Evolutionary conservation across 306 rosid species (phyloP), one percentile per base, ranked within the genome.

Genomic region (Begonia peltatifolia): DNA sequence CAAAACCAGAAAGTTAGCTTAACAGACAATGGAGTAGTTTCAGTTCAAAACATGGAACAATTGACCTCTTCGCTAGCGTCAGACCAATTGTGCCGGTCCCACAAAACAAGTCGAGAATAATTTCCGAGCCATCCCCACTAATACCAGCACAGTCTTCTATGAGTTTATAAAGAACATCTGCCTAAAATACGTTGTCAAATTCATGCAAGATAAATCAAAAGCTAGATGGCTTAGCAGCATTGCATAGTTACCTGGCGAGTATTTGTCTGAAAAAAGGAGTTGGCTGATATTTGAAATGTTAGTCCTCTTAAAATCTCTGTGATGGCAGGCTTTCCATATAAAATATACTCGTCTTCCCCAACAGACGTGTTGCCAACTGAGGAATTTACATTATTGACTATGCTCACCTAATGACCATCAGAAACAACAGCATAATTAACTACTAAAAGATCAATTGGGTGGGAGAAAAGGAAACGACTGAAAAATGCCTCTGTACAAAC

Each of bases 11-110:
- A 49, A 10, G 64, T 35, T 53, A 46, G 36, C 38, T 30, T 3
- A 30, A 30, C 38, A 30, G 38, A 30, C 3, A 6, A 30, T 30
- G 1, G 8, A 3, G 6, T 30, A 30, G 38, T 30, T 30, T 30
- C 38, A 5, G 38, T 36, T 13, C 15, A n/a, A 49, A 50, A 49
- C 20, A 54, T 48, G 18, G 43, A 56, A 44, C 14, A 41, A 58
- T 14, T 55, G 68, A 90, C 97, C 90, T 80, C 76, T 68, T 72
- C 44, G 97, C 97, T 54, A 90, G 90, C 46, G 95, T 74, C 63
- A 90, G 75, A 71, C 97, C 95, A 56, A 90, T 90, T 48, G 97
- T 85, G 59, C 97, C 97, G 11, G 97, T 90, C 62, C 95, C 97
- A 76, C 97, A 90, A 78, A 90, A 90, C 62, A 90, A 73, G 80